Percentiles rank a stretch among this genome's conserved stretches.
Conservation (phyloP, 306 rosid genomes). For the Benincasa hispida region DNA sequence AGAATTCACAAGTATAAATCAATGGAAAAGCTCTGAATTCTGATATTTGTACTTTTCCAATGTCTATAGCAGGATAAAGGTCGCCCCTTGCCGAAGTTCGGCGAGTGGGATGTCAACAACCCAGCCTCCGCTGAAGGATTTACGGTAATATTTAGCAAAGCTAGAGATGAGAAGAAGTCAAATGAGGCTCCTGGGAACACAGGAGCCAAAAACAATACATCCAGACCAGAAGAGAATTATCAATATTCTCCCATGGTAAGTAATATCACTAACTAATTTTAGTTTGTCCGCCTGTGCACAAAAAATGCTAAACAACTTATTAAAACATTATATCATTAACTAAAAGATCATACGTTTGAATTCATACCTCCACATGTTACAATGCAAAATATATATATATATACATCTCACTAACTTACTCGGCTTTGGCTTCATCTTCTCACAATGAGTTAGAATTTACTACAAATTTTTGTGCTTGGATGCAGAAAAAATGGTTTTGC, state of each 20-base stretch:
- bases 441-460: not conserved
- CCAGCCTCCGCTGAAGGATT: constrained; percentile 38
- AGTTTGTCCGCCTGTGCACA: no score
- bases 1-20: not conserved
- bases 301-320: no score
- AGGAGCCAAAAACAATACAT: not conserved
- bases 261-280: not conserved
- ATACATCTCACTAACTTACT: not conserved
- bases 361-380: no score
- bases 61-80: constrained; percentile 23
- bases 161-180: constrained; percentile 34
- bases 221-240: constrained; percentile 8
- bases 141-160: constrained; percentile 33
- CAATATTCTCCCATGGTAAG: constrained; percentile 9
- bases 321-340: not conserved
- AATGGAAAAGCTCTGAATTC: not conserved
- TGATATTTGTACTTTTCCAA: not conserved
- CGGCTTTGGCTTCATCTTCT: not conserved
- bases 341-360: no score
- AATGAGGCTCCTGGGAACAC: not conserved
- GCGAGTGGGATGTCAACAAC: constrained; percentile 37
- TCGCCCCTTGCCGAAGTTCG: constrained; percentile 30
- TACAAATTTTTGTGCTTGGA: not conserved
- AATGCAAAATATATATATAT: no score
- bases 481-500: constrained; percentile 28